Percentiles rank a stretch among this genome's conserved stretches.
Evolutionary conservation across 2,329 filamentous ascomycete species (phyloP).

Genomic region (Xylariaceae sp.): DNA sequence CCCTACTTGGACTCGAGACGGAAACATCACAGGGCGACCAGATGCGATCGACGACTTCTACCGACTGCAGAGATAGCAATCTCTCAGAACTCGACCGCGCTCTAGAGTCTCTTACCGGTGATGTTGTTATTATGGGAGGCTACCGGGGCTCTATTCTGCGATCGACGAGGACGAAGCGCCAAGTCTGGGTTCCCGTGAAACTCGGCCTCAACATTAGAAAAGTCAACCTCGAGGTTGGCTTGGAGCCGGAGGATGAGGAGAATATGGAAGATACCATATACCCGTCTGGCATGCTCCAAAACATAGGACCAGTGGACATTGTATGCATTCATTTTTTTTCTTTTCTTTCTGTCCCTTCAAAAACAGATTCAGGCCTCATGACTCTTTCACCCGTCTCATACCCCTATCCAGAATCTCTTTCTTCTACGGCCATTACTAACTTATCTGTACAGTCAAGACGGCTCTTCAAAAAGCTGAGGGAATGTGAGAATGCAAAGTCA

Average conservation of each 20-base stretch:
- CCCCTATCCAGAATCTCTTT: background rate
- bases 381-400: too few species aligned
- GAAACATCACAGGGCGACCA: conserved; percentile 18
- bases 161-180: conserved; percentile 75
- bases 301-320: conserved; percentile 89
- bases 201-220: conserved; percentile 87
- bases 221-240: conserved; percentile 81
- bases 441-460: conserved; percentile 50
- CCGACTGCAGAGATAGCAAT: conserved; percentile 28
- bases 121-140: conserved; percentile 82
- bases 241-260: conserved; percentile 77
- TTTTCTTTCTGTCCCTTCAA: background rate
- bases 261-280: conserved; percentile 78
- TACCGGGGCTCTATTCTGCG: conserved; percentile 87
- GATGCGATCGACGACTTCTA: conserved; percentile 16
- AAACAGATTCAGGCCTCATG: background rate
- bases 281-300: conserved; percentile 80
- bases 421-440: background rate
- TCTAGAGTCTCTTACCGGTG: conserved; percentile 68
- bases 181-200: conserved; percentile 91
- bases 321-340: background rate
- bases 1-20: conserved; percentile 23
- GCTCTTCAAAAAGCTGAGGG: conserved; percentile 70
- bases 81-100: conserved; percentile 44
- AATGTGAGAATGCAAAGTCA: conserved; percentile 64